Percentiles rank a stretch among this genome's conserved stretches.
Evolutionary conservation across 371 early-diverging fungal genomes (phyloP).

Genomic region (Rhizopus arrhizus): DNA sequence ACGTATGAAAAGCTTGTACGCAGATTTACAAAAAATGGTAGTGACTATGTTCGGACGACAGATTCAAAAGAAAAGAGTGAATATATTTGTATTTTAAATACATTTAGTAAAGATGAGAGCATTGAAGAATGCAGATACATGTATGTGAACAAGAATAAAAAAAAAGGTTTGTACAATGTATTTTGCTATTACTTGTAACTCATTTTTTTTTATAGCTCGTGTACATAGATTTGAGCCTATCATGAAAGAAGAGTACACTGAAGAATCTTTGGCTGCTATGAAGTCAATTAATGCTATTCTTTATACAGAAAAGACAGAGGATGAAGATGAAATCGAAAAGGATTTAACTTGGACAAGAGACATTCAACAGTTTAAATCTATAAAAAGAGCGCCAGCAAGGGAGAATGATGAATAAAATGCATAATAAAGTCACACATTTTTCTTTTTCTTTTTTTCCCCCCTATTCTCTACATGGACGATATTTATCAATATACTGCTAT

Average conservation of each 20-base stretch:
- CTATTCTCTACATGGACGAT: conserved; percentile 19
- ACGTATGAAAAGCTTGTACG: background rate
- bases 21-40: background rate
- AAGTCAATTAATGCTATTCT: conserved; percentile 16
- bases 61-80: conserved; percentile 8
- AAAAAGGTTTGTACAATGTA: background rate
- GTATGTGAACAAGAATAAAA: background rate
- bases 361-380: conserved; percentile 4
- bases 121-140: conserved; percentile 21
- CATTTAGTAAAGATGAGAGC: conserved; percentile 8
- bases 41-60: background rate
- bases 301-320: background rate
- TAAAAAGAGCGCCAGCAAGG: background rate
- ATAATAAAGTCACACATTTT: conserved; percentile 8
- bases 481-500: conserved; percentile 36
- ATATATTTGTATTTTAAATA: conserved; percentile 8
- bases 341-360: conserved; percentile 20
- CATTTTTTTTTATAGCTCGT: background rate
- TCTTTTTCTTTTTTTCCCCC: conserved; percentile 2
- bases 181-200: background rate
- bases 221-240: background rate
- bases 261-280: conserved; percentile 27
- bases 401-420: conserved; percentile 11
- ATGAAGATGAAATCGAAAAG: conserved; percentile 11
- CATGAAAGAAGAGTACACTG: conserved; percentile 9